Evolutionary conservation across 148 eudicot genomes (phyloP).

Genomic region (Diospyros kaki): DNA sequence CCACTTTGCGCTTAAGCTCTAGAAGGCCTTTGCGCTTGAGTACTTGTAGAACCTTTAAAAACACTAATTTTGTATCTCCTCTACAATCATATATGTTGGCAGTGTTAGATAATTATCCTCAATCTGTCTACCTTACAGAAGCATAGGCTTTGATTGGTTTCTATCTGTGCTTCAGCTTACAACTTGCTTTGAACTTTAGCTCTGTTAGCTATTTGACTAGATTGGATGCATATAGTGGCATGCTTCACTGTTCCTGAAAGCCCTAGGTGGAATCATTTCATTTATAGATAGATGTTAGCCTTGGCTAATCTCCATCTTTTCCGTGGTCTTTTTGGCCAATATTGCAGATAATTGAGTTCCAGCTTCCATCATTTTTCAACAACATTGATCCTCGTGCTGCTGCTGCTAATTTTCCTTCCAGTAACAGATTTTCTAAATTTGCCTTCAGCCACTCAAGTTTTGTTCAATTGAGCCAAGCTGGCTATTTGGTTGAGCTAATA

Average conservation of each 20-base stretch:
- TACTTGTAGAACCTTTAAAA: no score
- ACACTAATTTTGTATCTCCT: no score
- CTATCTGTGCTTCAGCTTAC: conserved; percentile 1
- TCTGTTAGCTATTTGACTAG: background rate
- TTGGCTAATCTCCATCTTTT: background rate
- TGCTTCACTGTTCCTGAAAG: background rate
- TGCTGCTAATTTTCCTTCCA: conserved; percentile 92
- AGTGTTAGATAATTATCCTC: no score
- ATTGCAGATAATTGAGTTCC: conserved; percentile 74
- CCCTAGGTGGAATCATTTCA: background rate
- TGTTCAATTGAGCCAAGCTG: background rate
- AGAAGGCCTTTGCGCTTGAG: no score
- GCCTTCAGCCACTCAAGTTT: conserved; percentile 1
- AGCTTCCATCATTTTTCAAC: conserved; percentile 88
- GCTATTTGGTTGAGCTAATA: background rate
- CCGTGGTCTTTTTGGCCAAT: conserved; percentile 4
- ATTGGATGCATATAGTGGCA: background rate
- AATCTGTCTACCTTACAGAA: background rate
- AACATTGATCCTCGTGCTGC: conserved; percentile 92
- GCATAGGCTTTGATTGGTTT: background rate
- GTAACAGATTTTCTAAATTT: conserved; percentile 33
- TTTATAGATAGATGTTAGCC: background rate
- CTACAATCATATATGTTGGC: no score
- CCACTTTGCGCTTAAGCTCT: no score
- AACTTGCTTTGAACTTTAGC: background rate